Percentiles rank a stretch among this genome's conserved stretches.
Evolutionary conservation across 768 basidiomycete species (phyloP).

Genomic region (Phlebiopsis flavidoalba): DNA sequence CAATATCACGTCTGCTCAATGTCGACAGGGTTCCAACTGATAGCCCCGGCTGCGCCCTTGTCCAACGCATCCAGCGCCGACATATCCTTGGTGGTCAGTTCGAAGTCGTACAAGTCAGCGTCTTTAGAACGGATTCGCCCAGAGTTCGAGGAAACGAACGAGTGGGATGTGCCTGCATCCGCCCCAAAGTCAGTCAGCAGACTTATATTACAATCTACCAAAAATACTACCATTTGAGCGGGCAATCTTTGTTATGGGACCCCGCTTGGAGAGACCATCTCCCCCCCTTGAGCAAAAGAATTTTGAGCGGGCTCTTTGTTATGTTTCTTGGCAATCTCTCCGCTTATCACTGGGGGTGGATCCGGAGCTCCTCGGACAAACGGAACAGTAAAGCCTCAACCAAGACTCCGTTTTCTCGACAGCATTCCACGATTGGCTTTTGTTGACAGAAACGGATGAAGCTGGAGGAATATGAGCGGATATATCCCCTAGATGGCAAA

Average conservation of each 20-base stretch:
- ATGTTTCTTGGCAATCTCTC: constrained; percentile 55
- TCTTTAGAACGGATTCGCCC: constrained; percentile 73
- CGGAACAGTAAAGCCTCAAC: constrained; percentile 54
- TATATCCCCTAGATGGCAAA: no score
- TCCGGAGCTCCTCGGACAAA: constrained; percentile 47
- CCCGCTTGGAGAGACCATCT: constrained; percentile 88
- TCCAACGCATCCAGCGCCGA: constrained; percentile 62
- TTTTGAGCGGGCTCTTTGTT: constrained; percentile 65
- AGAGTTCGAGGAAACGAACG: constrained; percentile 73
- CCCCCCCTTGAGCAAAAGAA: no score
- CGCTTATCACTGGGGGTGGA: constrained; percentile 48
- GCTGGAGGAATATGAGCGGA: constrained; percentile 21
- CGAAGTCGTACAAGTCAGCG: constrained; percentile 70
- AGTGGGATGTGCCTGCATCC: constrained; percentile 65
- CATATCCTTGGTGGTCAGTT: constrained; percentile 63
- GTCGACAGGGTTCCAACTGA: constrained; percentile 84
- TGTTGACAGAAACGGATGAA: constrained; percentile 88
- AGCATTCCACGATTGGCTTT: constrained; percentile 68
- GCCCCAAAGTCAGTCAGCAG: neutral
- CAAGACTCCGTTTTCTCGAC: constrained; percentile 31
- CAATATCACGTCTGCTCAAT: constrained; percentile 11
- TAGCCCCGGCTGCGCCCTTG: constrained; percentile 62
- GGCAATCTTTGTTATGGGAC: no score
- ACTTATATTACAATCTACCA: neutral
- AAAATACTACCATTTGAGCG: no score